phyloP scores from a whole-genome alignment of 257 asterid genomes.

The Plantago major region DNA sequence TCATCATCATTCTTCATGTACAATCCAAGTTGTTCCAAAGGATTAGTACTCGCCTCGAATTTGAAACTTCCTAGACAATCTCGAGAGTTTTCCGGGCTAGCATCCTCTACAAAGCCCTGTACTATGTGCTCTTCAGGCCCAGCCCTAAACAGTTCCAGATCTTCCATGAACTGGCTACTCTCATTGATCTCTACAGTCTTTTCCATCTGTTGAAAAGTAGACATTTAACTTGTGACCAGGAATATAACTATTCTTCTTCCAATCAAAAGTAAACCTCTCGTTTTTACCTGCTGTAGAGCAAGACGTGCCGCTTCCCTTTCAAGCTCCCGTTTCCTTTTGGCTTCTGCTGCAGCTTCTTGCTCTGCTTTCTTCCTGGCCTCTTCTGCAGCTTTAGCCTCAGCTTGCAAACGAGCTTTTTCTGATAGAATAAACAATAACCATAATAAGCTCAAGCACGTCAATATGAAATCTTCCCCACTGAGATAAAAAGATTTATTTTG shows the following conservation, averaged over 20 bases:
- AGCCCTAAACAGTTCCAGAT: slow-evolving; percentile 57
- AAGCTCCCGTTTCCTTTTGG: slow-evolving; percentile 55
- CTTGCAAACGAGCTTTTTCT: slow-evolving; percentile 89
- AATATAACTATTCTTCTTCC: neutral
- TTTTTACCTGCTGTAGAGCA: slow-evolving; percentile 64
- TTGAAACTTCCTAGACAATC: slow-evolving; percentile 58
- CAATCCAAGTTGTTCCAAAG: slow-evolving; percentile 69
- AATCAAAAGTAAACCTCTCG: neutral
- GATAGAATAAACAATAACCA: slow-evolving; percentile 15
- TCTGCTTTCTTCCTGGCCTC: slow-evolving; percentile 72
- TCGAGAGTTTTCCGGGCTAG: slow-evolving; percentile 50
- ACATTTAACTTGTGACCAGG: slow-evolving; percentile 2
- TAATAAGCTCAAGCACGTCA: too few relatives aligned
- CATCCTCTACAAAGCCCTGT: slow-evolving; percentile 45
- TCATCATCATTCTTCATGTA: slow-evolving; percentile 71
- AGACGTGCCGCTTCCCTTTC: slow-evolving; percentile 89
- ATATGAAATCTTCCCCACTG: too few relatives aligned
- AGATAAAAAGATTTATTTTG: too few relatives aligned
- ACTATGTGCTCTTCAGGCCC: slow-evolving; percentile 52
- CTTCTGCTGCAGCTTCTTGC: slow-evolving; percentile 80
- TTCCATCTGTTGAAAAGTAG: slow-evolving; percentile 51
- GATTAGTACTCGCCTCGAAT: slow-evolving; percentile 50
- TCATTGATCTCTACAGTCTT: slow-evolving; percentile 76
- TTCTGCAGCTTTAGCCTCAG: slow-evolving; percentile 95
- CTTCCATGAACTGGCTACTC: slow-evolving; percentile 60